A percentile compares a stretch with the other conserved stretches of the same genome.
phyloP scores from a whole-genome alignment of 805 yeast genomes.

The Yamadazyma nakazawae region DNA sequence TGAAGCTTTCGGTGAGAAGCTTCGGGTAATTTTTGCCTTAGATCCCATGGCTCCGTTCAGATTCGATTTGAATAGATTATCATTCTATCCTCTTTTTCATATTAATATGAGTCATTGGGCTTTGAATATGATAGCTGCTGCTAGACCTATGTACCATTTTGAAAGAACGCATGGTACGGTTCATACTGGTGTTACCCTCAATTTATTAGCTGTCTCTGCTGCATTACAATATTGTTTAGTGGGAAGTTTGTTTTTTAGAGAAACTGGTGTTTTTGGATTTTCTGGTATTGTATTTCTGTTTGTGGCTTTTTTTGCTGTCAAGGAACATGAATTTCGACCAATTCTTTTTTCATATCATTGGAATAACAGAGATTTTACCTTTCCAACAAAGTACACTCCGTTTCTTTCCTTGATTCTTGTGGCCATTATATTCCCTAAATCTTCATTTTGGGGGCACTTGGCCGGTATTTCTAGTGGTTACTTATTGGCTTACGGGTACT shows the following conservation, averaged over 20 bases:
- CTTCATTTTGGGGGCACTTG: slow-evolving; percentile 73
- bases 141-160: slow-evolving; percentile 59
- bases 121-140: slow-evolving; percentile 54
- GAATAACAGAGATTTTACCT: slow-evolving; percentile 31
- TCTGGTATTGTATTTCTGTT: slow-evolving; percentile 75
- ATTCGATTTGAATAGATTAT: slow-evolving; percentile 47
- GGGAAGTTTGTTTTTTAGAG: slow-evolving; percentile 50
- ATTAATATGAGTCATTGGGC: slow-evolving; percentile 56
- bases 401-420: slow-evolving; percentile 47
- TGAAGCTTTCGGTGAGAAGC: slow-evolving; percentile 21
- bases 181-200: slow-evolving; percentile 77
- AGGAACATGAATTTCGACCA: slow-evolving; percentile 39
- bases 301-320: slow-evolving; percentile 56
- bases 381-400: slow-evolving; percentile 65
- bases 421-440: slow-evolving; percentile 56
- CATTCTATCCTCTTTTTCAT: slow-evolving; percentile 75
- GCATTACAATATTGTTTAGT: slow-evolving; percentile 60
- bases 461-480: slow-evolving; percentile 68
- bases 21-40: slow-evolving; percentile 42
- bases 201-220: slow-evolving; percentile 63
- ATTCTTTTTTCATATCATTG: slow-evolving; percentile 27
- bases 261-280: slow-evolving; percentile 58
- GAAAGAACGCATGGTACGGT: slow-evolving; percentile 80
- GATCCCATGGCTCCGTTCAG: slow-evolving; percentile 53
- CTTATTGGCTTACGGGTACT: slow-evolving; percentile 53